Evolutionary conservation across 768 basidiomycete genomes (phyloP).

Genomic region (Russula emetica): DNA sequence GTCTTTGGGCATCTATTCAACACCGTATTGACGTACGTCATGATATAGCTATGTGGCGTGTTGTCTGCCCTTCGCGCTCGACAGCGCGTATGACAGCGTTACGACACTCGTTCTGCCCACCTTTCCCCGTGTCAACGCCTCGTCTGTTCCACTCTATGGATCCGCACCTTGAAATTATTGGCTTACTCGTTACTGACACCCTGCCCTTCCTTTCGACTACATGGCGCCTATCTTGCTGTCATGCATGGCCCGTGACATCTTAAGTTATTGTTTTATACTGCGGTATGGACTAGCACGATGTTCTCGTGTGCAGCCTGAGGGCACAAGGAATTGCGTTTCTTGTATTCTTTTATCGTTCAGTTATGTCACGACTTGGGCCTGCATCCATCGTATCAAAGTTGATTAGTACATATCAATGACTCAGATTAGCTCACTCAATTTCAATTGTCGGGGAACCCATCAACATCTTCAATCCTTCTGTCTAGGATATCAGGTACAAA

Average conservation of each 20-base stretch:
- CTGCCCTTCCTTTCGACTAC: conserved; percentile 67
- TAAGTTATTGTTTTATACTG: conserved; percentile 44
- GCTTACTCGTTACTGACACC: conserved; percentile 69
- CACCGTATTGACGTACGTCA: conserved; percentile 2
- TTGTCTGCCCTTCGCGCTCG: conserved; percentile 38
- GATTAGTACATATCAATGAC: too few species aligned
- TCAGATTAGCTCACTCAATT: too few species aligned
- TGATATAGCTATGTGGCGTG: conserved; percentile 19
- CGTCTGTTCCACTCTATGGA: conserved; percentile 89
- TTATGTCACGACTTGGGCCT: too few species aligned
- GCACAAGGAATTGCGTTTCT: conserved; percentile 98
- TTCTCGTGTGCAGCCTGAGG: conserved; percentile 81
- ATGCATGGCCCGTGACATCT: conserved; percentile 27
- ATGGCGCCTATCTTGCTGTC: conserved; percentile 41
- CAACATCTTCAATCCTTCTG: too few species aligned
- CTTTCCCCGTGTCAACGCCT: conserved; percentile 79
- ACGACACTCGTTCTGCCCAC: conserved; percentile 72
- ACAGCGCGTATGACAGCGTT: conserved; percentile 65
- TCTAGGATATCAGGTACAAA: background rate
- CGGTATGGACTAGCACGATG: conserved; percentile 58
- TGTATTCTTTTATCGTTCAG: conserved; percentile 44
- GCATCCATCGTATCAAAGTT: too few species aligned
- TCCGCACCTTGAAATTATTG: too few species aligned
- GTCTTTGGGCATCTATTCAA: conserved; percentile 7
- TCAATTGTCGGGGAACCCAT: too few species aligned